A percentile compares a stretch with the other conserved stretches of the same genome.
Conservation (phyloP, 768 basidiomycete genomes). For the Psilocybe cyanescens region DNA sequence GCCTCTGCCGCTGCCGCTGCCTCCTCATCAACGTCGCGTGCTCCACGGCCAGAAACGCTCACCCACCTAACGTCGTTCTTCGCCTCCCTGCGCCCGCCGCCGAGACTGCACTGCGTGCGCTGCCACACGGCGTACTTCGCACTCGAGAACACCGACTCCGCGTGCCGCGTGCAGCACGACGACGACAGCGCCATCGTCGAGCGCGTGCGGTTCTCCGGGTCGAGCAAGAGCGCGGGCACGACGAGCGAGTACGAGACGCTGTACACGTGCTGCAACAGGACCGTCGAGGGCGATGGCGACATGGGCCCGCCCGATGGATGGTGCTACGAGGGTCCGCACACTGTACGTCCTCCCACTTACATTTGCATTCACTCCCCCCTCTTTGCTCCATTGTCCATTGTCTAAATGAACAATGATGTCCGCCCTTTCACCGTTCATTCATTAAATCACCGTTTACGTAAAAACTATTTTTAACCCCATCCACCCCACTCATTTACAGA, state of each 20-base stretch:
- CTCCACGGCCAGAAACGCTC: conserved; percentile 43
- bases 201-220: conserved; percentile 36
- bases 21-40: no score
- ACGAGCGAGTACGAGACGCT: conserved; percentile 52
- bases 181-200: conserved; percentile 82
- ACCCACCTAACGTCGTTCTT: conserved; percentile 62
- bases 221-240: background rate
- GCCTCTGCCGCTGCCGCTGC: conserved; percentile 45
- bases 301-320: conserved; percentile 86
- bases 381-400: background rate
- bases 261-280: conserved; percentile 76
- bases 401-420: no score
- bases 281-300: conserved; percentile 76
- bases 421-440: no score
- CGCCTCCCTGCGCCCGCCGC: conserved; percentile 63
- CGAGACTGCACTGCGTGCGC: conserved; percentile 71
- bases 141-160: conserved; percentile 72
- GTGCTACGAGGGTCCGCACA: conserved; percentile 86
- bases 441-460: no score
- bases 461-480: no score
- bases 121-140: conserved; percentile 76
- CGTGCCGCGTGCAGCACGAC: conserved; percentile 75
- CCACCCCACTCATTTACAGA: conserved; percentile 38
- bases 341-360: conserved; percentile 37
- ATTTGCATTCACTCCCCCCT: no score